Evolutionary conservation across 306 rosid genomes (phyloP).

Genomic region (Biancaea sappan): DNA sequence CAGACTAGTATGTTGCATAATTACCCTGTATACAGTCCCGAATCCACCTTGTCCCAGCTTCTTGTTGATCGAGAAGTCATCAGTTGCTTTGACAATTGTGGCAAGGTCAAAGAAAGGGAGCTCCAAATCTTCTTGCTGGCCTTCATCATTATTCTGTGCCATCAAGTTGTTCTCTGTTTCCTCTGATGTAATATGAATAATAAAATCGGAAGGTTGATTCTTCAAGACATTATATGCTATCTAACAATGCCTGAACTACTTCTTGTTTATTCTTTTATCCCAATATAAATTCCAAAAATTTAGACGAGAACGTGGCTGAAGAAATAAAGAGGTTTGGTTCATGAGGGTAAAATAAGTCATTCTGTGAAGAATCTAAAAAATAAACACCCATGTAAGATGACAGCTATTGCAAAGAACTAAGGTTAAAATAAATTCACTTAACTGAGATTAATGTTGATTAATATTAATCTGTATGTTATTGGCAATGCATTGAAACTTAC

Average conservation of each 20-base stretch:
- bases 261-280: not conserved
- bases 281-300: not conserved
- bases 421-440: not conserved
- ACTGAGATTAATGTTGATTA: not conserved
- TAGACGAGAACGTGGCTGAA: not conserved
- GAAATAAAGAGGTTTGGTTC: not conserved
- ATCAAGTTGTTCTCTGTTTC: constrained; percentile 12
- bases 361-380: not conserved
- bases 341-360: not conserved
- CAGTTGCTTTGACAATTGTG: constrained; percentile 33
- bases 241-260: not conserved
- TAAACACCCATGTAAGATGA: not conserved
- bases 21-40: constrained; percentile 40
- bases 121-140: constrained; percentile 28
- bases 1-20: constrained; percentile 7
- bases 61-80: constrained; percentile 36
- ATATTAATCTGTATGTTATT: not conserved
- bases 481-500: constrained; percentile 2
- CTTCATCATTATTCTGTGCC: constrained; percentile 23
- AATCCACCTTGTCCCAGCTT: constrained; percentile 50
- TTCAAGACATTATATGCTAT: not conserved
- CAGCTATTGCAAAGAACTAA: not conserved
- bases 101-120: constrained; percentile 38
- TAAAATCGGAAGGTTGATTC: not conserved
- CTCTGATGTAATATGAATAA: constrained; percentile 3